Evolutionary conservation across 345 rosid genomes (phyloP).

Genomic region (Murraya koenigii): DNA sequence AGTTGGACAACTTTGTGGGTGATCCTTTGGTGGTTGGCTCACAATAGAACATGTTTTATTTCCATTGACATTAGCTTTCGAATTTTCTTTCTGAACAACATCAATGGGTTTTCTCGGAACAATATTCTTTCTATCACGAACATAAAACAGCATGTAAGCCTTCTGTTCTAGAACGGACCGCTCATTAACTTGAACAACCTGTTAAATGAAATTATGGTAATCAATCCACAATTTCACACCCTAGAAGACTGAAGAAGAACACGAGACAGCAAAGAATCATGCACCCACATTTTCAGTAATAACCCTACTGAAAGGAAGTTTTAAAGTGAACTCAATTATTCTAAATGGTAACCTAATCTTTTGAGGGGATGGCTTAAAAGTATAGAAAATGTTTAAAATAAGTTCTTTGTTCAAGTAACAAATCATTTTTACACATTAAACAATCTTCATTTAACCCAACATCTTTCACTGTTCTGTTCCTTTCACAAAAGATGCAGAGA

Average conservation of each 20-base stretch:
- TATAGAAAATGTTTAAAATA: not conserved
- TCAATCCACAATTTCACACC: not conserved
- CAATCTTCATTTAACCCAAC: not conserved
- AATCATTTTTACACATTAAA: not conserved
- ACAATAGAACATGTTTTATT: conserved; percentile 30
- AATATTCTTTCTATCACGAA: conserved; percentile 66
- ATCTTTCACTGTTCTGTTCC: not conserved
- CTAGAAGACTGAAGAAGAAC: not conserved
- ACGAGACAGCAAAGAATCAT: not conserved
- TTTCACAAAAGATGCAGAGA: not conserved
- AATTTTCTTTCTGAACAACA: conserved; percentile 40
- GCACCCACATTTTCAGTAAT: not conserved
- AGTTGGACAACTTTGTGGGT: conserved; percentile 30
- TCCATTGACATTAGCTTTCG: conserved; percentile 33
- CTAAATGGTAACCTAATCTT: not conserved
- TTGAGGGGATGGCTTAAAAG: not conserved
- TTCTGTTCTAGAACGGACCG: conserved; percentile 75
- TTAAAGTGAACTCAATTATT: not conserved
- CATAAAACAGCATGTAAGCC: conserved; percentile 98
- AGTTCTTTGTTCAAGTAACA: not conserved
- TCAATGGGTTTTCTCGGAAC: conserved; percentile 43
- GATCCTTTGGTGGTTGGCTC: conserved; percentile 34
- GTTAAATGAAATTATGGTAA: conserved; percentile 24
- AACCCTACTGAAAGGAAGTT: not conserved
- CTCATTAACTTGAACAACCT: conserved; percentile 86